Conservation (phyloP, 805 yeast genomes). For the Suhomyces faveliae region DNA sequence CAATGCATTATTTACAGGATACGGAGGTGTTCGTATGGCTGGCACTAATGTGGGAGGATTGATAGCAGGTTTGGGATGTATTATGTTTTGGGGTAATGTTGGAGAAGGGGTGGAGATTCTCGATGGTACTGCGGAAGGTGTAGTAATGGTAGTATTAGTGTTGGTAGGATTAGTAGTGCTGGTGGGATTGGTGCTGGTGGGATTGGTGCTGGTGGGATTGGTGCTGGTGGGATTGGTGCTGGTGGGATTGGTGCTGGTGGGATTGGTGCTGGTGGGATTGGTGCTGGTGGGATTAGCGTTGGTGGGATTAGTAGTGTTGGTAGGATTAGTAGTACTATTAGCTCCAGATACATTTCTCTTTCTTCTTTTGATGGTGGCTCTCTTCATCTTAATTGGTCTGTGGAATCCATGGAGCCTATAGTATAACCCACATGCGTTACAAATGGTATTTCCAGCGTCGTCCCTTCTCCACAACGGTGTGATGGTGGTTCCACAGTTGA, state of each 20-base stretch:
- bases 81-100: not conserved
- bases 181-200: not conserved
- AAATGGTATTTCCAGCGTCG: conserved; percentile 76
- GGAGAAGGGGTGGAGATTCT: not conserved
- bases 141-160: not conserved
- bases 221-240: not conserved
- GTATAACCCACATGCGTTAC: conserved; percentile 87
- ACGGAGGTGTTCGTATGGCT: not conserved
- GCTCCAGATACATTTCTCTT: conserved; percentile 44
- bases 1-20: not conserved
- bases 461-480: conserved; percentile 89
- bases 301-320: not conserved
- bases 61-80: not conserved
- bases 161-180: not conserved
- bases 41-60: not conserved
- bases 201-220: not conserved
- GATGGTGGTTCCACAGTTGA: conserved; percentile 79
- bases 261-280: not conserved
- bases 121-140: not conserved
- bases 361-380: conserved; percentile 71
- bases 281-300: not conserved
- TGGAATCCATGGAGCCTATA: conserved; percentile 72
- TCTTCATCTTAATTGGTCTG: conserved; percentile 74
- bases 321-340: not conserved
- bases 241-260: not conserved